phyloP scores from a whole-genome alignment of 805 yeast genomes.

The Metschnikowia dekortorum region DNA sequence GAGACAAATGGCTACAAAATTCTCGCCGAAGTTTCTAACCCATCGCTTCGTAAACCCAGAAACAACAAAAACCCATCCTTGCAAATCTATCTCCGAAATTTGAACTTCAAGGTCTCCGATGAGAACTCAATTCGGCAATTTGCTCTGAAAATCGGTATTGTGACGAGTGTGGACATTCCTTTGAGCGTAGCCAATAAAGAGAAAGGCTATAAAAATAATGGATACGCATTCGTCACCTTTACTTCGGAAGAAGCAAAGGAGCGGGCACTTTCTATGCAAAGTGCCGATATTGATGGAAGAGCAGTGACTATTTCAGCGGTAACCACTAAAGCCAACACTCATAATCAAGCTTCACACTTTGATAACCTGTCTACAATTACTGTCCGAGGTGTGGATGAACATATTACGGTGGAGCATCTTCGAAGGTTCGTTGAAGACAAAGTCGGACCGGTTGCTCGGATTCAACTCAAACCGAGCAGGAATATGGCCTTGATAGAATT shows the following conservation, averaged over 20 bases:
- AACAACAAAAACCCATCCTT: slow-evolving; percentile 18
- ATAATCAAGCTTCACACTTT: slow-evolving; percentile 12
- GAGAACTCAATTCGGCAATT: slow-evolving; percentile 34
- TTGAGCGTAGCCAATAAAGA: slow-evolving; percentile 27
- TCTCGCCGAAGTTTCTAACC: slow-evolving; percentile 61
- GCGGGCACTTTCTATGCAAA: slow-evolving; percentile 41
- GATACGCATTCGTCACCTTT: slow-evolving; percentile 64
- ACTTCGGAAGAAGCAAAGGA: slow-evolving; percentile 40
- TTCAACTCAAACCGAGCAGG: slow-evolving; percentile 44
- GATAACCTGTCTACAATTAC: slow-evolving; percentile 19
- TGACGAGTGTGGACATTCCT: slow-evolving; percentile 53
- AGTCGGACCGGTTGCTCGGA: slow-evolving; percentile 33
- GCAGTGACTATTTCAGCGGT: slow-evolving; percentile 48
- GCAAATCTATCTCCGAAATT: slow-evolving; percentile 52
- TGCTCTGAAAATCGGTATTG: slow-evolving; percentile 48
- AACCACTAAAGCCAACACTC: slow-evolving; percentile 24
- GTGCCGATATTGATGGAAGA: slow-evolving; percentile 42
- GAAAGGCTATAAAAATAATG: slow-evolving; percentile 43
- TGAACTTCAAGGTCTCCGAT: slow-evolving; percentile 43
- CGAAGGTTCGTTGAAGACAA: slow-evolving; percentile 21
- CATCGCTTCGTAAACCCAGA: slow-evolving; percentile 32
- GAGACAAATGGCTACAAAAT: slow-evolving; percentile 31
- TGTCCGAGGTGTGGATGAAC: slow-evolving; percentile 26
- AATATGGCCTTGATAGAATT: slow-evolving; percentile 51
- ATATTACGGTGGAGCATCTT: slow-evolving; percentile 34